Base-by-base conservation (phyloP, 345 rosid species). In the Eucalyptus marginata region DNA sequence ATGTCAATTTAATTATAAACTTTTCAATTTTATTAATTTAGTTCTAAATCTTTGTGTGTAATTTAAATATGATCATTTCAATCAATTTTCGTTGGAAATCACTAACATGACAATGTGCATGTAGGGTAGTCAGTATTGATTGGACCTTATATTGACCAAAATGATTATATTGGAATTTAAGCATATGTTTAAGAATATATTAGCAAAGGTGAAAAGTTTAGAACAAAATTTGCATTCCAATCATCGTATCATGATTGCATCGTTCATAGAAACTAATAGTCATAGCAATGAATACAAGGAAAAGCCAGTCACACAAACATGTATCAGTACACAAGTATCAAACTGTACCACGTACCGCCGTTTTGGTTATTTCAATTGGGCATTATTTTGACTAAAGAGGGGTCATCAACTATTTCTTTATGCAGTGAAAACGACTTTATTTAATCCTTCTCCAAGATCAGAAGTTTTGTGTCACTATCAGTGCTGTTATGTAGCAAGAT, bases 31-130 rank as follows among this genome's bases (percentile, higher is more conserved):
- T n/a, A n/a, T 4, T 3, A 64, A 13, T 64, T 3, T 64, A n/a
- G 1, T 64, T 4, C 10, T 64, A 64, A 64, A n/a, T 29, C 33
- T 62, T n/a, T 6, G 7, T n/a, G 10, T n/a, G 40, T n/a, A 64
- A 64, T 64, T n/a, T 15, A 10, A n/a, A n/a, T 2, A n/a, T n/a
- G 33, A 3, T n/a, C 36, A 13, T n/a, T n/a, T 14, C 3, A 0
- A 3, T 8, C 20, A 64, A 64, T n/a, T n/a, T n/a, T 64, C 1
- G 1, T n/a, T 14, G 6, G 4, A n/a, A 64, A n/a, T 64, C 2
- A 1, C 20, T 31, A 7, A n/a, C 40, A 14, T 64, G 36, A 14
- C 0, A 7, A 3, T 64, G 18, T 64, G 18, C 36, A 64, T n/a
- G 16, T n/a, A 15, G 8, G 36, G n/a, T 33, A 31, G 17, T 8